Conservation (phyloP, 1,284 basidiomycete species). For the Malassezia yamatoensis region DNA sequence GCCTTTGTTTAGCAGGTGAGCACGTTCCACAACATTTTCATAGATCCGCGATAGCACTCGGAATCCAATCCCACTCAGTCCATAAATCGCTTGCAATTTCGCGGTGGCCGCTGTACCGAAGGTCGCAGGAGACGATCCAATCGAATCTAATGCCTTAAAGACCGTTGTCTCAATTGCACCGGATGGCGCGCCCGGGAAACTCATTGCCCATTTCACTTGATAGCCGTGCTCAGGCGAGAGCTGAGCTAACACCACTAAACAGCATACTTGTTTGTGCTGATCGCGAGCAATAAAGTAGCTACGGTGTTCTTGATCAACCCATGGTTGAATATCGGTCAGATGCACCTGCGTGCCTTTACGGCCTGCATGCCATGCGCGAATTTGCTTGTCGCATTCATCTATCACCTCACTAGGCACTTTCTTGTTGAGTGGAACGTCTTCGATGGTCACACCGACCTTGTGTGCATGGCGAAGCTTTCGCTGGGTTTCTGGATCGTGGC, state of each 20-base stretch:
- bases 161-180: slow-evolving; percentile 54
- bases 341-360: slow-evolving; percentile 56
- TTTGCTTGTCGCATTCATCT: slow-evolving; percentile 50
- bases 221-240: slow-evolving; percentile 53
- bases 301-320: slow-evolving; percentile 54
- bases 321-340: slow-evolving; percentile 55
- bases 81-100: slow-evolving; percentile 28
- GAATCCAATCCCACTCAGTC: slow-evolving; percentile 30
- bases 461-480: slow-evolving; percentile 54
- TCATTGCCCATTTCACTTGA: slow-evolving; percentile 58
- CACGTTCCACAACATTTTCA: slow-evolving; percentile 25
- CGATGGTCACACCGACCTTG: slow-evolving; percentile 53
- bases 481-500: slow-evolving; percentile 51
- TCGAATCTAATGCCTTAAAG: slow-evolving; percentile 52
- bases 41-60: slow-evolving; percentile 33
- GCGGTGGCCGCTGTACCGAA: slow-evolving; percentile 41
- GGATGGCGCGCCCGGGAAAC: slow-evolving; percentile 55
- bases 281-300: slow-evolving; percentile 55
- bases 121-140: slow-evolving; percentile 51
- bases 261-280: slow-evolving; percentile 50
- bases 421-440: slow-evolving; percentile 40
- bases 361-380: slow-evolving; percentile 52
- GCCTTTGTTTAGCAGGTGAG: slow-evolving; percentile 32
- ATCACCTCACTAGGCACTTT: slow-evolving; percentile 50
- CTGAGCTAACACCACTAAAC: slow-evolving; percentile 55